These are phyloP conservation scores for Colletotrichum musae DNA, from an alignment of 2,329 filamentous ascomycete species.

Conservation along the genomic window DNA sequence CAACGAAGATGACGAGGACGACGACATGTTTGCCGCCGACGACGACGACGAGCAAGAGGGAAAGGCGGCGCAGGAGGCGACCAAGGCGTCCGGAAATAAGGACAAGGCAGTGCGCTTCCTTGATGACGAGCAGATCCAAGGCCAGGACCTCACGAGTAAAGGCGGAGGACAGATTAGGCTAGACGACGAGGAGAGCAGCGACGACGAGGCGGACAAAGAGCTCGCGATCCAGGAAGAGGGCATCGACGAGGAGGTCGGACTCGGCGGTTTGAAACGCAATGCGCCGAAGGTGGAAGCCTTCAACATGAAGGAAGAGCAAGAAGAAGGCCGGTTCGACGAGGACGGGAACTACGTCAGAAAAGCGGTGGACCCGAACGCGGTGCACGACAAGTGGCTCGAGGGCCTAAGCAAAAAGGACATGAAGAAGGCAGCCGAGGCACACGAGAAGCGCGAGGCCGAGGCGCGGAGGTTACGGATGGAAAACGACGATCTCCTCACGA, in stretches of 20 bases:
- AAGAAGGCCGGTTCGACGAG: conserved; percentile 94
- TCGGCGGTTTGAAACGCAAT: conserved; percentile 91
- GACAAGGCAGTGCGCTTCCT: conserved; percentile 75
- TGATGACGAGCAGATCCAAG: conserved; percentile 77
- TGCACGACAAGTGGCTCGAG: conserved; percentile 93
- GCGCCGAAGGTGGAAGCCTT: conserved; percentile 96
- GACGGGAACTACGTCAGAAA: conserved; percentile 93
- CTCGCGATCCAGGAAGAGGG: conserved; percentile 82
- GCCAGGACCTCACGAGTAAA: conserved; percentile 81
- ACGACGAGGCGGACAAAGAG: conserved; percentile 79
- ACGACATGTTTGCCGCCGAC: conserved; percentile 84
- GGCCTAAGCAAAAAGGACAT: conserved; percentile 96
- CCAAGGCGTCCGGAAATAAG: conserved; percentile 61
- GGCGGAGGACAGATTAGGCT: conserved; percentile 80
- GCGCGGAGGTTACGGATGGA: conserved; percentile 78
- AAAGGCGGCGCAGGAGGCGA: conserved; percentile 43
- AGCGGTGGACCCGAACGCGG: conserved; percentile 88
- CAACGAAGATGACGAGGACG: conserved; percentile 61
- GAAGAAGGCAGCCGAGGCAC: conserved; percentile 86
- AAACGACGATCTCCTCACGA: conserved; percentile 81
- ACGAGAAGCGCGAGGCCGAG: conserved; percentile 87
- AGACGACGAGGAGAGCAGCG: conserved; percentile 69
- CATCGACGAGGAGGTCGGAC: conserved; percentile 90
- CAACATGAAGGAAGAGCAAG: conserved; percentile 91
- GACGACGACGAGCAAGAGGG: conserved; percentile 60